These are phyloP conservation scores for Halenospora varia DNA, from an alignment of 495 filamentous ascomycete species.

Conservation along the genomic window DNA sequence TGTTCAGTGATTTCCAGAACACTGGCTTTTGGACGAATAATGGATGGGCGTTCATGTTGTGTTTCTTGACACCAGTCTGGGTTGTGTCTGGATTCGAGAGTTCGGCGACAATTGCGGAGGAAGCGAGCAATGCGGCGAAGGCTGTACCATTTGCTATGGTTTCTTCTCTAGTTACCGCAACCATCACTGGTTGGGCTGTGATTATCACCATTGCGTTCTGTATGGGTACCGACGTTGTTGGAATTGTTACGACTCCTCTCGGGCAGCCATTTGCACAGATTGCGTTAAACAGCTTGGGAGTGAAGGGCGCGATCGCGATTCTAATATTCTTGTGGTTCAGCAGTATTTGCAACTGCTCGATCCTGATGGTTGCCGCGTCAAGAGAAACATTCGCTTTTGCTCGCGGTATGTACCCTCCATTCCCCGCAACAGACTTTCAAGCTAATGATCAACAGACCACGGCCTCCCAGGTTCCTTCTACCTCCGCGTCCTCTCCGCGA, in stretches of 20 bases:
- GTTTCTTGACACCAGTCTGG: constrained; percentile 21
- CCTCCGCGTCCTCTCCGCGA: constrained; percentile 16
- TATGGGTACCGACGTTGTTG: constrained; percentile 18
- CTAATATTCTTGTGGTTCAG: constrained; percentile 19
- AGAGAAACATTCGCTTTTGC: constrained; percentile 23
- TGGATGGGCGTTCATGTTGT: constrained; percentile 23
- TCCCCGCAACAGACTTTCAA: not conserved
- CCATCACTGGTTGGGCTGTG: constrained; percentile 17
- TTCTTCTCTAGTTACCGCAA: constrained; percentile 9
- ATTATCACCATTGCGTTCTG: constrained; percentile 23
- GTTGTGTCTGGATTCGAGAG: constrained; percentile 20
- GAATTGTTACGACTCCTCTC: constrained; percentile 7
- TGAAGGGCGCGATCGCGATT: constrained; percentile 16
- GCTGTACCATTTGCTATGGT: constrained; percentile 22
- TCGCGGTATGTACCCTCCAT: constrained; percentile 6
- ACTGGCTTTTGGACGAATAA: constrained; percentile 18
- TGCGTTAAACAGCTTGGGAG: constrained; percentile 18
- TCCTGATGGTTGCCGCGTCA: constrained; percentile 21
- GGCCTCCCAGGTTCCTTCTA: constrained; percentile 19
- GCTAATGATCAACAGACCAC: constrained; percentile 12
- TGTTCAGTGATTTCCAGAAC: constrained; percentile 19
- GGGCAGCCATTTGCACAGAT: constrained; percentile 18
- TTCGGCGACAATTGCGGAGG: constrained; percentile 19
- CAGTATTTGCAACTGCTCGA: constrained; percentile 21
- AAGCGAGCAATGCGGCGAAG: constrained; percentile 14